Conservation (phyloP, 148 eudicot species). For the Diospyros kaki region DNA sequence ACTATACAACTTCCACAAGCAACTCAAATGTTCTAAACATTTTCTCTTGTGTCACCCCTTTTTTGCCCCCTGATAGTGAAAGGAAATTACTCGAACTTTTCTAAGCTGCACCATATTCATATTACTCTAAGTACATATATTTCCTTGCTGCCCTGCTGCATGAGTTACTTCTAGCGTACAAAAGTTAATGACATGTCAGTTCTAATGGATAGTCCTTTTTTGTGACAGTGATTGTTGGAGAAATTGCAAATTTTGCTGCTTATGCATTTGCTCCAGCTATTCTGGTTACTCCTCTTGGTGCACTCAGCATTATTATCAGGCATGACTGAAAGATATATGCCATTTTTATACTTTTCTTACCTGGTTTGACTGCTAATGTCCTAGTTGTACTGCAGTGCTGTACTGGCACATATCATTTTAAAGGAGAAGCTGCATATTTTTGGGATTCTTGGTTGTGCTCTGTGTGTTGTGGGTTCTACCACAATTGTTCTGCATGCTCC, state of each 20-base stretch:
- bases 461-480: slow-evolving; percentile 82
- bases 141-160: neutral
- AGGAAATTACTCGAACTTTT: neutral
- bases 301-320: slow-evolving; percentile 86
- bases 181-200: slow-evolving; percentile 7
- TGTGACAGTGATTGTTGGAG: slow-evolving; percentile 78
- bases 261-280: slow-evolving; percentile 91
- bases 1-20: neutral
- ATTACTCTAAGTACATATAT: neutral
- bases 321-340: slow-evolving; percentile 6
- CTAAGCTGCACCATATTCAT: neutral
- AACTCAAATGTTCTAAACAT: no score
- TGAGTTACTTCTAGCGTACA: neutral
- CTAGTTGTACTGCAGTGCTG: slow-evolving; percentile 55
- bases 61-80: neutral
- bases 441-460: slow-evolving; percentile 71
- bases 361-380: slow-evolving; percentile 21
- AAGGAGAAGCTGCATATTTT: slow-evolving; percentile 69
- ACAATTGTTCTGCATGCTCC: slow-evolving; percentile 88
- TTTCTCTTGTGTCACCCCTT: neutral
- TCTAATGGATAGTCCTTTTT: slow-evolving; percentile 19
- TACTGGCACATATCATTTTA: slow-evolving; percentile 67
- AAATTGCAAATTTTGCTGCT: slow-evolving; percentile 82
- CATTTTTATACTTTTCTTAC: slow-evolving; percentile 3
- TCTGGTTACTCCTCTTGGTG: slow-evolving; percentile 88